Base-by-base conservation (phyloP, 2,329 filamentous ascomycete genomes). In the Colletotrichum sidae region DNA sequence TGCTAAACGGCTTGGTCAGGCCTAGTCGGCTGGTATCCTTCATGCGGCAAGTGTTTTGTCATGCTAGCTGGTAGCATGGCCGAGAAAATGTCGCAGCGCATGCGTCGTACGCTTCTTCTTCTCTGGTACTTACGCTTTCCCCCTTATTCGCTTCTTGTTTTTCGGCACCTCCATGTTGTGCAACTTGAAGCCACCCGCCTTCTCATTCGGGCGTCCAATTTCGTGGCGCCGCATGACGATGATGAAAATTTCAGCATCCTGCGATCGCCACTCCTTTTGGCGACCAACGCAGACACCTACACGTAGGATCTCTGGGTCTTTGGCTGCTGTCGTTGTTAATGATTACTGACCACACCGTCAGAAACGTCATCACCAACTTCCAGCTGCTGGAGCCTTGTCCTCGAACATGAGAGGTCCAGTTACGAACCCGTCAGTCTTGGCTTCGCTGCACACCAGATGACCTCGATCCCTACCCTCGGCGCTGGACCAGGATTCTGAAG, bases 381-480 rank as follows among this genome's bases (percentile, higher is more conserved):
- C 34, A 13, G 39, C 2, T 33, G 9, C 39, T 13, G 37, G 13
- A 46, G 39, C 57, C 7, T 56, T 13, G 41, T 25, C 7, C 59
- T 56, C 37, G n/a, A 57, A 54, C 9, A 35, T 50, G 53, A 65
- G 57, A 65, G 63, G 63, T 15, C 59, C 8, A 56, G 10, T 41
- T 62, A 65, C 63, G 63, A 63, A 44, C 12, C 9, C 35, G 25
- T 35, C 62, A 56, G 46, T 46, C 57, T 65, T 53, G 52, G 61
- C 57, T 25, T 55, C 15, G 38, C 57, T 9, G 8, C 35, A 17
- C 15, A 17, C 44, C 56, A 17, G 7, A 17, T 41, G 25, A 13
- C 46, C 35, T 44, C 10, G 25, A 12, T 39, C 34, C 55, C 13
- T 46, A 13, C 46, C 41, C 46, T 51, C 34, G 35, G 58, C 52